These are phyloP conservation scores for Setaria viridis DNA, from an alignment of 202 grass and related monocot genomes.

Conservation along the genomic window DNA sequence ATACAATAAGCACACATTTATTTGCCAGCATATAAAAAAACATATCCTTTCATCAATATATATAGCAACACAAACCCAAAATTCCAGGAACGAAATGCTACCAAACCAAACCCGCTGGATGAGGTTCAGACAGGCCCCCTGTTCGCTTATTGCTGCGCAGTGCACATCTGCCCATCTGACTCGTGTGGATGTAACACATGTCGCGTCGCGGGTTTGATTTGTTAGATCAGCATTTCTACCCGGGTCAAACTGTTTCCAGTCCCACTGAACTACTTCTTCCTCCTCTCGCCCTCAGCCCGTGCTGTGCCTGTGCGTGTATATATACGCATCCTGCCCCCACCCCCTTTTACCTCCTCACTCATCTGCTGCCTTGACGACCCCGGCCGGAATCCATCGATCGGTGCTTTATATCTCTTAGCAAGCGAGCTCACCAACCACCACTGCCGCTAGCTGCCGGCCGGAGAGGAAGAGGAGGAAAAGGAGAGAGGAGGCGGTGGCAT, in stretches of 20 bases:
- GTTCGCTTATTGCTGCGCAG: conserved; percentile 1
- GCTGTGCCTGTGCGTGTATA: conserved; percentile 14
- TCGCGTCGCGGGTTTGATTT: conserved; percentile 44
- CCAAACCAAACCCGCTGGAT: conserved; percentile 9
- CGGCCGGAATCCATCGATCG: conserved; percentile 21
- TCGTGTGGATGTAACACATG: conserved; percentile 43
- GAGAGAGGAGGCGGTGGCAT: conserved; percentile 40
- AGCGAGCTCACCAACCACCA: conserved; percentile 35
- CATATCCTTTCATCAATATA: not conserved
- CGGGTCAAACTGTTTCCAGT: conserved; percentile 49
- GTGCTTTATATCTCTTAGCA: not conserved
- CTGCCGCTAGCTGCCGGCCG: not conserved
- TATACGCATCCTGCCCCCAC: conserved; percentile 60
- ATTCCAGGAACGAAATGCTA: conserved; percentile 10
- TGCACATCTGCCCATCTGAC: conserved; percentile 23
- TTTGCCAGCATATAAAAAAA: not conserved
- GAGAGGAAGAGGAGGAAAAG: conserved; percentile 5
- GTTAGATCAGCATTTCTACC: conserved; percentile 54
- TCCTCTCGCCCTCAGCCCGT: not conserved
- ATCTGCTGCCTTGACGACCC: conserved; percentile 57
- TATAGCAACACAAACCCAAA: not conserved
- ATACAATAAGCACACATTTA: not conserved
- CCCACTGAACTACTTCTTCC: not conserved
- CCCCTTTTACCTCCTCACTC: conserved; percentile 51
- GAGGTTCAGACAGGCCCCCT: not conserved